Evolutionary conservation across 305 asterid genomes (phyloP).

Genomic region (Fraxinus nigra): DNA sequence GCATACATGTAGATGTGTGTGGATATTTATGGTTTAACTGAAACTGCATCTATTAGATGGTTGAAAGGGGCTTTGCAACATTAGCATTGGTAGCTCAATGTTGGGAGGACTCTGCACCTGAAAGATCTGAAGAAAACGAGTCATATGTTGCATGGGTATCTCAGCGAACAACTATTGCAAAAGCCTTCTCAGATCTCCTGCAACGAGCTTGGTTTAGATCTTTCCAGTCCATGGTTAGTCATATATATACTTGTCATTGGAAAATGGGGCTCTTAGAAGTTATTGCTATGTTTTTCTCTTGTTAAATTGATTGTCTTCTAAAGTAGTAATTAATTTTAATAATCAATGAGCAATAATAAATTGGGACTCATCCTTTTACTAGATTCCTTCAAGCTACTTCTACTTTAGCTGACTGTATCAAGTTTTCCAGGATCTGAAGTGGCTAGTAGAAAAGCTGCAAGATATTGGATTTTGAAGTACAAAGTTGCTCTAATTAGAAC

Average conservation of each 20-base stretch:
- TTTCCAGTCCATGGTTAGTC: constrained; percentile 33
- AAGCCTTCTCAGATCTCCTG: constrained; percentile 42
- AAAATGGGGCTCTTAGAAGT: neutral
- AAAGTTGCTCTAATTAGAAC: neutral
- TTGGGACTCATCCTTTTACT: neutral
- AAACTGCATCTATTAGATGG: constrained; percentile 28
- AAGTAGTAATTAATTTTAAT: neutral
- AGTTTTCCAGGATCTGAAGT: neutral
- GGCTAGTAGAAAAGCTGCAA: neutral
- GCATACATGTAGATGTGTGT: neutral
- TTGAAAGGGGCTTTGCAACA: constrained; percentile 43
- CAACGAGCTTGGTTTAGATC: constrained; percentile 38
- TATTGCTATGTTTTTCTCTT: neutral
- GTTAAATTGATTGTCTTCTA: neutral
- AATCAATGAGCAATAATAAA: neutral
- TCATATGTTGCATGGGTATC: constrained; percentile 27
- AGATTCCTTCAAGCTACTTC: neutral
- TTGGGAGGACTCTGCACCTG: constrained; percentile 35
- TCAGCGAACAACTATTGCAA: constrained; percentile 28
- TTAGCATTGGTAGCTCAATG: constrained; percentile 41
- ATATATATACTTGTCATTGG: neutral
- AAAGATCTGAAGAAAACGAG: constrained; percentile 28
- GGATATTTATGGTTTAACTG: neutral
- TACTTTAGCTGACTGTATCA: neutral
- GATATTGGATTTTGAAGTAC: neutral